Percentiles rank a stretch among this genome's conserved stretches.
phyloP scores from a whole-genome alignment of 805 yeast genomes.

The Pichia heedii region DNA sequence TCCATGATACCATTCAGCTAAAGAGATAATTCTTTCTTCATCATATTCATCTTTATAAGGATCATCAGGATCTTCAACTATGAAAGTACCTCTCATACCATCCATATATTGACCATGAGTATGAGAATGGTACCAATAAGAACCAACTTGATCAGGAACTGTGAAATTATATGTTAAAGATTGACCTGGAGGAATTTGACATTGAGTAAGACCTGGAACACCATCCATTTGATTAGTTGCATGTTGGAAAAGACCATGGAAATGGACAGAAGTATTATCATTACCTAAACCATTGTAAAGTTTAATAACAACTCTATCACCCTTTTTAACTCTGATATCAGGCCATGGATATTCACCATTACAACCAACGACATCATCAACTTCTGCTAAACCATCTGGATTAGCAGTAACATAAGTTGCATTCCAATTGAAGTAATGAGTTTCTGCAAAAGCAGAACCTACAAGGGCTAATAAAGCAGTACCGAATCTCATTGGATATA shows the following conservation, averaged over 20 bases:
- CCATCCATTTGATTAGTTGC: constrained; percentile 82
- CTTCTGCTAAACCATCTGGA: constrained; percentile 41
- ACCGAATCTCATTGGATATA: not conserved
- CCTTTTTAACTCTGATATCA: constrained; percentile 60
- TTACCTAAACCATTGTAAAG: constrained; percentile 67
- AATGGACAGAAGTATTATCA: constrained; percentile 72
- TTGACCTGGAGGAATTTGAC: constrained; percentile 81
- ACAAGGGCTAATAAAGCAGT: not conserved
- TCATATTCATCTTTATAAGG: constrained; percentile 67
- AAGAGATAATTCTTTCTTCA: constrained; percentile 60
- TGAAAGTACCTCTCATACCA: constrained; percentile 75
- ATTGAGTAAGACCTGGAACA: constrained; percentile 78
- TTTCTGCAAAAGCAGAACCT: constrained; percentile 15
- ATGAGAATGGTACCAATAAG: constrained; percentile 98
- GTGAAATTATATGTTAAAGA: constrained; percentile 77
- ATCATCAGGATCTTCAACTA: constrained; percentile 50
- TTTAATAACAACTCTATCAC: constrained; percentile 68
- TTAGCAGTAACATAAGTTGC: constrained; percentile 57
- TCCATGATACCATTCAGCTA: constrained; percentile 87
- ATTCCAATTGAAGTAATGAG: constrained; percentile 58
- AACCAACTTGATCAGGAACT: constrained; percentile 72
- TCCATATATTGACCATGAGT: constrained; percentile 86
- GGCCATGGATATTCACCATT: constrained; percentile 77
- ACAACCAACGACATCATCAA: constrained; percentile 38
- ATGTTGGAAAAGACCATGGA: constrained; percentile 87